Percentiles rank a stretch among this genome's conserved stretches.
Evolutionary conservation across 495 filamentous ascomycete genomes (phyloP).

Genomic region (Xylaria intraflava): DNA sequence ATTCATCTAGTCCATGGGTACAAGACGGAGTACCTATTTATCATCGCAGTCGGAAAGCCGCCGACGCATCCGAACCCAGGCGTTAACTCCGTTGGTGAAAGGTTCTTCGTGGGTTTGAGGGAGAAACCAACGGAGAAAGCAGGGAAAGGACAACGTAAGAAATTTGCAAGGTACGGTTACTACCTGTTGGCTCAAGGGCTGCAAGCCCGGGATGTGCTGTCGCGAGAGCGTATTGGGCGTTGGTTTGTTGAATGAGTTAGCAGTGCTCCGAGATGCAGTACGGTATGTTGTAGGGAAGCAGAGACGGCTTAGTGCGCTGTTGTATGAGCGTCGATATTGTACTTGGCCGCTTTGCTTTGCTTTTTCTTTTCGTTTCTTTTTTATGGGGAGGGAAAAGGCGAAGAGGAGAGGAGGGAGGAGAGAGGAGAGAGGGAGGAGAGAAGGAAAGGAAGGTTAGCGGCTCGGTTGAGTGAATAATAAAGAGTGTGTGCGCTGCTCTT

Average conservation of each 20-base stretch:
- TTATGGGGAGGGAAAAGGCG: too few species aligned
- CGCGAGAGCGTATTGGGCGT: not conserved
- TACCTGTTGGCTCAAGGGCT: not conserved
- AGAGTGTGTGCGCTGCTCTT: not conserved
- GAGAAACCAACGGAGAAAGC: not conserved
- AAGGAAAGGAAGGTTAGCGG: not conserved
- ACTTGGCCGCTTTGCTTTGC: not conserved
- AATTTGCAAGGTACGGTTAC: not conserved
- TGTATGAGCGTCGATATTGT: not conserved
- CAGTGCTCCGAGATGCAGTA: not conserved
- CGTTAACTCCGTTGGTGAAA: not conserved
- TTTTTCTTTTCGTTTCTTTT: too few species aligned
- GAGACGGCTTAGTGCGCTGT: not conserved
- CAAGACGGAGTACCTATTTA: not conserved
- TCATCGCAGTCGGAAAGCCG: not conserved
- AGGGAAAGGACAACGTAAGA: not conserved
- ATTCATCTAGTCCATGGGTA: slow-evolving; percentile 8
- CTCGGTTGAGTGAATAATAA: not conserved
- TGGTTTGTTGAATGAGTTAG: not conserved
- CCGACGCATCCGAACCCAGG: not conserved
- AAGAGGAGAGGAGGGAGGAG: not conserved
- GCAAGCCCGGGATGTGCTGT: slow-evolving; percentile 1
- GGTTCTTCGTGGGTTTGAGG: not conserved
- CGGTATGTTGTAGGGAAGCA: not conserved
- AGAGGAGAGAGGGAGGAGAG: not conserved